A percentile compares a stretch with the other conserved stretches of the same genome.
These are phyloP conservation scores for Aspergillus glaucus DNA, from an alignment of 2,329 filamentous ascomycete species.

Conservation along the genomic window DNA sequence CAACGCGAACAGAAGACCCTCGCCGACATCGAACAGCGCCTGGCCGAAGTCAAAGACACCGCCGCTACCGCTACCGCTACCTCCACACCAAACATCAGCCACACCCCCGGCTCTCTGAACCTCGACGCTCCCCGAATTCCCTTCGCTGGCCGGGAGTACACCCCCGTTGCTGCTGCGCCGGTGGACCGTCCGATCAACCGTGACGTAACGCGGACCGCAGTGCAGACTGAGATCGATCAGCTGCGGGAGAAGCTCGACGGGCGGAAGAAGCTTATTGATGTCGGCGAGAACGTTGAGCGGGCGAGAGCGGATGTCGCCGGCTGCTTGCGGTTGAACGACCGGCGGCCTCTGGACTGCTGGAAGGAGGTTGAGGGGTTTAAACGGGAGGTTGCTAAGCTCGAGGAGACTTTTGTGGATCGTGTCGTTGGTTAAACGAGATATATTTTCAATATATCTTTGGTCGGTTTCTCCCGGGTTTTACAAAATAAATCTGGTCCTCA, in stretches of 20 bases:
- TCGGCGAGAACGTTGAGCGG: slow-evolving; percentile 66
- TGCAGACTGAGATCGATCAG: slow-evolving; percentile 53
- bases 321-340: slow-evolving; percentile 77
- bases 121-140: slow-evolving; percentile 39
- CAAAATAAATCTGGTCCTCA: not conserved
- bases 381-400: slow-evolving; percentile 76
- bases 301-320: slow-evolving; percentile 70
- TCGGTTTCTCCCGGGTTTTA: not conserved
- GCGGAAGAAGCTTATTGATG: slow-evolving; percentile 53
- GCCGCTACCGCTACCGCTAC: slow-evolving; percentile 21
- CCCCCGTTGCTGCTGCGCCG: slow-evolving; percentile 14
- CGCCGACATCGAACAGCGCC: slow-evolving; percentile 59
- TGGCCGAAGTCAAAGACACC: slow-evolving; percentile 35
- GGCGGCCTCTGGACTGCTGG: slow-evolving; percentile 89
- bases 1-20: slow-evolving; percentile 64
- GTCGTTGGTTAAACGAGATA: slow-evolving; percentile 44
- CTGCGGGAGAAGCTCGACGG: slow-evolving; percentile 54
- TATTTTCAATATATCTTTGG: not conserved
- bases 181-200: slow-evolving; percentile 27
- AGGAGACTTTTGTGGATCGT: slow-evolving; percentile 82
- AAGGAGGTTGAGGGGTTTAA: slow-evolving; percentile 87
- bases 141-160: slow-evolving; percentile 35
- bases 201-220: slow-evolving; percentile 46
- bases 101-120: slow-evolving; percentile 26
- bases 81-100: slow-evolving; percentile 13